These are phyloP conservation scores for Solanum lycopersicoides DNA, from an alignment of 257 asterid genomes.

Conservation along the genomic window DNA sequence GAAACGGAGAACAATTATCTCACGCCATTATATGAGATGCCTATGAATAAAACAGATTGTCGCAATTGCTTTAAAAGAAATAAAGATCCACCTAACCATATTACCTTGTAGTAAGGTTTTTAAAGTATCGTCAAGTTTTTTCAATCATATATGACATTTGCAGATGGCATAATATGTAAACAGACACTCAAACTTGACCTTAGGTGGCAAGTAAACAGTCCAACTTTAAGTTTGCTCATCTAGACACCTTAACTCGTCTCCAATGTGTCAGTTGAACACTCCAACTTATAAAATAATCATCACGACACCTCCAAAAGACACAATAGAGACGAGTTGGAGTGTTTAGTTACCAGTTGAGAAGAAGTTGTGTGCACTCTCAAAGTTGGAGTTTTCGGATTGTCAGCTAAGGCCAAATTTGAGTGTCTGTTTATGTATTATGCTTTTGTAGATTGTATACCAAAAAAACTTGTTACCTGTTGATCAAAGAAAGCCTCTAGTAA, in stretches of 20 bases:
- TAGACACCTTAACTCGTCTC: background rate
- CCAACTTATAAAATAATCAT: too few relatives aligned
- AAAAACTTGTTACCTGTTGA: constrained; percentile 39
- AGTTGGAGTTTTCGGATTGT: background rate
- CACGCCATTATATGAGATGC: background rate
- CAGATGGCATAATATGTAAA: background rate
- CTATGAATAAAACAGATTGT: background rate
- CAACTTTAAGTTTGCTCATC: background rate
- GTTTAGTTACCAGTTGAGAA: background rate
- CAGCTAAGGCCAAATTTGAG: background rate
- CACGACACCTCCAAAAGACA: background rate
- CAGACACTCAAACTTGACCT: background rate
- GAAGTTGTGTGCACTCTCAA: background rate
- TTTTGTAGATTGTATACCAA: background rate
- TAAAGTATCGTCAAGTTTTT: background rate
- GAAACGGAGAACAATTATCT: background rate
- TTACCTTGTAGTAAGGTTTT: background rate
- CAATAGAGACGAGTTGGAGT: background rate
- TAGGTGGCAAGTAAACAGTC: background rate
- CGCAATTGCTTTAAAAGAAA: background rate
- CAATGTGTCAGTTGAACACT: background rate
- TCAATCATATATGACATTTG: background rate
- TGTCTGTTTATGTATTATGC: background rate
- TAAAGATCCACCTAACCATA: background rate
- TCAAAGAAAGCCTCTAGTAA: constrained; percentile 61